Conservation (phyloP, 2,329 filamentous ascomycete genomes). For the Penicillium hordei region DNA sequence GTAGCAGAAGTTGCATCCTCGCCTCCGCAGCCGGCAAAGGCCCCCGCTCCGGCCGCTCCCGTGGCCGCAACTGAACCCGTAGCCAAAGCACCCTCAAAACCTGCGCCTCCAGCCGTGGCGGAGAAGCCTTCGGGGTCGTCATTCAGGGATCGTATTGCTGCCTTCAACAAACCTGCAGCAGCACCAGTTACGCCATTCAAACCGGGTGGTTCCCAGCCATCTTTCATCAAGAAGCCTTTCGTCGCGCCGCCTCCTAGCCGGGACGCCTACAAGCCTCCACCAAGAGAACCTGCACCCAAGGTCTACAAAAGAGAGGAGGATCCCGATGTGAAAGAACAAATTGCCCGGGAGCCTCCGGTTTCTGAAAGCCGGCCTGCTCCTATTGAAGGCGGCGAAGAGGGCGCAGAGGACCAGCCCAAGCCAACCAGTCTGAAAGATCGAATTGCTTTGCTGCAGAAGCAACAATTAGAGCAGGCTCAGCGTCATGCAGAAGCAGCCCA, state of each 20-base stretch:
- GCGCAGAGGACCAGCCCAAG: slow-evolving; percentile 76
- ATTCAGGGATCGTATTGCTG: slow-evolving; percentile 93
- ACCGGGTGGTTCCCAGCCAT: slow-evolving; percentile 61
- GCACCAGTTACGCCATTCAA: slow-evolving; percentile 90
- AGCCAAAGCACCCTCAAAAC: slow-evolving; percentile 50
- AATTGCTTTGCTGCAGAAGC: slow-evolving; percentile 89
- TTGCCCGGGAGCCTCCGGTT: slow-evolving; percentile 35
- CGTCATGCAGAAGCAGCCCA: slow-evolving; percentile 73
- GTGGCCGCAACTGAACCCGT: slow-evolving; percentile 29
- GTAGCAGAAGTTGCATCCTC: slow-evolving; percentile 27
- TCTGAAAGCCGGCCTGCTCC: slow-evolving; percentile 33
- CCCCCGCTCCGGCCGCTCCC: slow-evolving; percentile 30
- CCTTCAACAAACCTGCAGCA: slow-evolving; percentile 88
- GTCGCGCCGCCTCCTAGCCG: slow-evolving; percentile 92
- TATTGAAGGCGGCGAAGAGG: slow-evolving; percentile 54
- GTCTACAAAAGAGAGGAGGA: slow-evolving; percentile 87
- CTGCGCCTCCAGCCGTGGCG: slow-evolving; percentile 63
- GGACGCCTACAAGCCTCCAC: slow-evolving; percentile 81
- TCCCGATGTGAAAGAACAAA: slow-evolving; percentile 49
- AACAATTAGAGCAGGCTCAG: slow-evolving; percentile 85
- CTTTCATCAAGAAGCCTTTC: slow-evolving; percentile 95
- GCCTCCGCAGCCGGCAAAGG: slow-evolving; percentile 27
- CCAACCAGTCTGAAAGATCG: slow-evolving; percentile 91
- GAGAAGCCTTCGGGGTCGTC: slow-evolving; percentile 76
- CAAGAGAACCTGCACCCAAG: slow-evolving; percentile 70